Conservation (phyloP, 1,139 yeast genomes). For the Yamadazyma epiphylla region DNA sequence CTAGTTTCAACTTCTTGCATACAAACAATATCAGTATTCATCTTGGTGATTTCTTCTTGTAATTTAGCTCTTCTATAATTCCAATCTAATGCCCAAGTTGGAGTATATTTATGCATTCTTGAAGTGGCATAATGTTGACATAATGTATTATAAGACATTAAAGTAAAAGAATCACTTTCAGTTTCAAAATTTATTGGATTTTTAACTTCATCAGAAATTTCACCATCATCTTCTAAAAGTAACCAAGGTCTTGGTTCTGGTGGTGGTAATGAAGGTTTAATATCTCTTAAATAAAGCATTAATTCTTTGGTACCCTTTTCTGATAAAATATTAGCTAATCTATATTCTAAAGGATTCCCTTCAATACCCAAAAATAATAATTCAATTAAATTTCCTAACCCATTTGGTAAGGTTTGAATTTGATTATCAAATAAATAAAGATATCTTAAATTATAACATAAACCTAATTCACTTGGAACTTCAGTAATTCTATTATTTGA, state of each 20-base stretch:
- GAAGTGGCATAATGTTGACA: conserved; percentile 96
- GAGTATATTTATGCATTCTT: conserved; percentile 88
- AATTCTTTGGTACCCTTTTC: conserved; percentile 85
- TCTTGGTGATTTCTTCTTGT: conserved; percentile 64
- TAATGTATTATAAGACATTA: conserved; percentile 83
- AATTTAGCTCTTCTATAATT: conserved; percentile 79
- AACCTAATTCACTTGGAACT: conserved; percentile 80
- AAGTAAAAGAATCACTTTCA: conserved; percentile 54
- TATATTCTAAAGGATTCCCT: conserved; percentile 81
- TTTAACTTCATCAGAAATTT: conserved; percentile 40
- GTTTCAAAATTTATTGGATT: conserved; percentile 30
- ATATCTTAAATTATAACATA: conserved; percentile 74
- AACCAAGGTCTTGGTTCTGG: conserved; percentile 84
- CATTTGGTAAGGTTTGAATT: conserved; percentile 70
- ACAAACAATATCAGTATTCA: conserved; percentile 75
- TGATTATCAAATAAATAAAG: conserved; percentile 86
- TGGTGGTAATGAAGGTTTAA: conserved; percentile 50
- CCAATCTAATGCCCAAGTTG: conserved; percentile 97
- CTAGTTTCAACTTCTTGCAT: conserved; percentile 93
- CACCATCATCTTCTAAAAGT: conserved; percentile 72
- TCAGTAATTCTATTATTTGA: conserved; percentile 70
- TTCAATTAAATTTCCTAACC: conserved; percentile 83
- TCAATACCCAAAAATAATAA: conserved; percentile 87
- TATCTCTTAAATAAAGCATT: conserved; percentile 76
- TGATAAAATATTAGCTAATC: conserved; percentile 62